Percentiles rank a stretch among this genome's conserved stretches.
These are phyloP conservation scores for Penicillium sp. DNA, from an alignment of 2,329 filamentous ascomycete genomes.

Conservation along the genomic window DNA sequence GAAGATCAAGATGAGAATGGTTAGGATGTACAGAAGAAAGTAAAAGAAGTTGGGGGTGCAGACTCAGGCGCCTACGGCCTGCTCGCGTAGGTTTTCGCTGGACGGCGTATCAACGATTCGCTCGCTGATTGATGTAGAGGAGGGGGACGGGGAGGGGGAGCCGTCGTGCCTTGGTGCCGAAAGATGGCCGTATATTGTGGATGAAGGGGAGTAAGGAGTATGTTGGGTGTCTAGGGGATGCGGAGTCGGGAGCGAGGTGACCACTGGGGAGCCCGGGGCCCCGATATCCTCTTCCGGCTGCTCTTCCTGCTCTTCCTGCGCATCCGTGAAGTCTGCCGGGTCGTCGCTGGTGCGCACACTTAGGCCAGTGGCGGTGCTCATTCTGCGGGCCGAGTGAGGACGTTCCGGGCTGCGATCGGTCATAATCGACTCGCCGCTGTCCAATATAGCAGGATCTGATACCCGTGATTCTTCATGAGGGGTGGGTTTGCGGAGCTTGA, in stretches of 20 bases:
- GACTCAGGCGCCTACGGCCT: conserved; percentile 17
- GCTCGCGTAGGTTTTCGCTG: conserved; percentile 18
- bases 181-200: conserved; percentile 8
- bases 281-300: conserved; percentile 10
- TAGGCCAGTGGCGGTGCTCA: conserved; percentile 57
- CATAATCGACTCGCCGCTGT: conserved; percentile 22
- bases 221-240: not conserved
- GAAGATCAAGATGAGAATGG: conserved; percentile 12
- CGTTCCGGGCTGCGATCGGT: conserved; percentile 37
- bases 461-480: conserved; percentile 32
- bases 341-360: conserved; percentile 37
- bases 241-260: not conserved
- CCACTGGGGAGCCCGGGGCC: conserved; percentile 1
- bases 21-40: conserved; percentile 15
- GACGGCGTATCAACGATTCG: conserved; percentile 15
- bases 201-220: conserved; percentile 6
- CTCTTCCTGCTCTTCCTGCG: conserved; percentile 14
- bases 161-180: conserved; percentile 8
- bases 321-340: conserved; percentile 18
- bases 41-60: not conserved
- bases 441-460: conserved; percentile 27
- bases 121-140: conserved; percentile 15
- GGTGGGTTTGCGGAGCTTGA: conserved; percentile 52
- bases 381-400: conserved; percentile 55
- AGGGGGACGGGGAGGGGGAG: conserved; percentile 12